A percentile compares a stretch with the other conserved stretches of the same genome.
Conservation (phyloP, 768 basidiomycete genomes). For the Suillus fuscotomentosus region DNA sequence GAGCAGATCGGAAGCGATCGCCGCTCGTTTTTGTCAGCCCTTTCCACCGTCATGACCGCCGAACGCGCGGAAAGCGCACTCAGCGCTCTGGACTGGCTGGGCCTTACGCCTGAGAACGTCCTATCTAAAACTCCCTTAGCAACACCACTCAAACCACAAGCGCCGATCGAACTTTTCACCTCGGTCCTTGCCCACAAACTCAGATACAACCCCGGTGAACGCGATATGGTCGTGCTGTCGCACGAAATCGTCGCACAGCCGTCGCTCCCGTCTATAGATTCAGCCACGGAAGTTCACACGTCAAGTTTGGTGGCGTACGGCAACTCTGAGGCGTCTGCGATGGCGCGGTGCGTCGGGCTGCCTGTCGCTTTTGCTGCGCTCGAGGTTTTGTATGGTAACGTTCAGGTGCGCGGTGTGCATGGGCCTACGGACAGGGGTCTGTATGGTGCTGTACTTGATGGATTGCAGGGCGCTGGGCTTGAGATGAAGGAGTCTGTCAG, state of each 20-base stretch:
- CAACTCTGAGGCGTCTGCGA: constrained; percentile 61
- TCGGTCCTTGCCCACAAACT: constrained; percentile 69
- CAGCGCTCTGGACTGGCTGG: constrained; percentile 45
- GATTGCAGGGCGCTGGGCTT: constrained; percentile 50
- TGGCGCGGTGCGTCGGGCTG: constrained; percentile 88
- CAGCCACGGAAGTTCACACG: constrained; percentile 53
- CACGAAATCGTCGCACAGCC: constrained; percentile 70
- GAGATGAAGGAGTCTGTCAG: constrained; percentile 37
- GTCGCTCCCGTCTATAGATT: constrained; percentile 4
- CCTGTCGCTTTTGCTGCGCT: constrained; percentile 85
- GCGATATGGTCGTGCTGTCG: constrained; percentile 83
- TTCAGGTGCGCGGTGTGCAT: constrained; percentile 55
- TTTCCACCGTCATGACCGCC: constrained; percentile 20
- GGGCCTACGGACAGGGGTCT: constrained; percentile 64
- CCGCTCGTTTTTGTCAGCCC: constrained; percentile 33
- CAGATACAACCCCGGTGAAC: constrained; percentile 65
- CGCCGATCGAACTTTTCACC: constrained; percentile 77
- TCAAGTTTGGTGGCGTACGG: constrained; percentile 69
- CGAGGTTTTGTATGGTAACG: constrained; percentile 62
- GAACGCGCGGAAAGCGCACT: constrained; percentile 26
- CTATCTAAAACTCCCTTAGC: background rate
- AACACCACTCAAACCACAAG: constrained; percentile 45
- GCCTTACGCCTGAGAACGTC: constrained; percentile 2
- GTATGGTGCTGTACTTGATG: constrained; percentile 59
- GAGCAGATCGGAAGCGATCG: constrained; percentile 27